A percentile compares a stretch with the other conserved stretches of the same genome.
These are phyloP conservation scores for Aspergillus sp. DNA, from an alignment of 2,329 filamentous ascomycete genomes.

Conservation along the genomic window DNA sequence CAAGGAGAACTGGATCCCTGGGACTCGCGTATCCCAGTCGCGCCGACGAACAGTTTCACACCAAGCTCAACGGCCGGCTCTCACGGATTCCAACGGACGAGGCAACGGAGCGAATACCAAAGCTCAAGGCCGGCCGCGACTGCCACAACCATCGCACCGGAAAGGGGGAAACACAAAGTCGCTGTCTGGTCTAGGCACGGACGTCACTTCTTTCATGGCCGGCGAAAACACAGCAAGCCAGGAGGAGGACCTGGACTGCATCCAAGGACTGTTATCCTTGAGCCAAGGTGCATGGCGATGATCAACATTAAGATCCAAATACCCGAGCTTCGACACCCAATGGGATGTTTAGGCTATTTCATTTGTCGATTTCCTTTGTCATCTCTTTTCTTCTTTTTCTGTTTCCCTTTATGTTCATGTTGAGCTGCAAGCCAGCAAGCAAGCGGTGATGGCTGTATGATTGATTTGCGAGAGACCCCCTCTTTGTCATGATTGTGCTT, in stretches of 20 bases:
- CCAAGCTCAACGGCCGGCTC: conserved; percentile 36
- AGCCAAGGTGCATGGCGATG: conserved; percentile 89
- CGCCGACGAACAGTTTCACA: conserved; percentile 32
- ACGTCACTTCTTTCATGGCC: conserved; percentile 75
- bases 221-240: conserved; percentile 59
- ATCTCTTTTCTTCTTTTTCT: conserved; percentile 19
- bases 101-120: conserved; percentile 25
- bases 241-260: conserved; percentile 79
- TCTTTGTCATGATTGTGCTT: conserved; percentile 22
- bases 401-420: conserved; percentile 24
- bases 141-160: conserved; percentile 20
- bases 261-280: conserved; percentile 82
- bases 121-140: conserved; percentile 27
- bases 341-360: background rate
- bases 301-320: conserved; percentile 21
- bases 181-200: conserved; percentile 53
- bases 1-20: conserved; percentile 83
- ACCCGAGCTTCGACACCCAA: background rate
- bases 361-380: conserved; percentile 21
- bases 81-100: conserved; percentile 44
- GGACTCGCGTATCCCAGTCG: conserved; percentile 43
- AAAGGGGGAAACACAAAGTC: conserved; percentile 31
- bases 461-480: conserved; percentile 16
- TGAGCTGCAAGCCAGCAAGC: conserved; percentile 30
- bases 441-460: conserved; percentile 30